Conservation (phyloP, 257 asterid species). For the Penstemon newberryi region DNA sequence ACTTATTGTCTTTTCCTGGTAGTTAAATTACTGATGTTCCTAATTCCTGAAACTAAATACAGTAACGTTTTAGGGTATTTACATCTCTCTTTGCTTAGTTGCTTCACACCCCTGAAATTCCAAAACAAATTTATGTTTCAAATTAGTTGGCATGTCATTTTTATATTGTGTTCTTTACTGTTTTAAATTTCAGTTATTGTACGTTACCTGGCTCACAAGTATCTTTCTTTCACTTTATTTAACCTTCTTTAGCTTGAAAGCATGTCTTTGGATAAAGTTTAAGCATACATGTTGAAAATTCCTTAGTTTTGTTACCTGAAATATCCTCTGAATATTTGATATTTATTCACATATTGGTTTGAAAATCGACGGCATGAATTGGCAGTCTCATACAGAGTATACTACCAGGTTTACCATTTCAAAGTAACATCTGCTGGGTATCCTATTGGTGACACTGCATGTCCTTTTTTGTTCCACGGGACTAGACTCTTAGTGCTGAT, state of each 20-base stretch:
- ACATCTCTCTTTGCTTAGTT: background rate
- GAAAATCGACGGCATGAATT: constrained; percentile 2
- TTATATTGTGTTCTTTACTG: background rate
- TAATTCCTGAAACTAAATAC: no score
- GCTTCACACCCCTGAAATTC: constrained; percentile 12
- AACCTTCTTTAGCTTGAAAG: background rate
- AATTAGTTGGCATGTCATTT: background rate
- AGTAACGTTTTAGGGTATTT: no score
- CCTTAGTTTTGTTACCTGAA: background rate
- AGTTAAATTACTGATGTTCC: constrained; percentile 10
- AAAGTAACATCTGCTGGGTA: constrained; percentile 1
- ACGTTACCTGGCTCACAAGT: background rate
- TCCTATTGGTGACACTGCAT: constrained; percentile 4
- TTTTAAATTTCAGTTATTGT: background rate
- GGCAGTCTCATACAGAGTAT: constrained; percentile 1
- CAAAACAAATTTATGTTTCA: background rate
- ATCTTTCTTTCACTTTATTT: background rate
- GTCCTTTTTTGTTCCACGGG: background rate
- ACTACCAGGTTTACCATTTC: constrained; percentile 13
- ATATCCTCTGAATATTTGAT: background rate
- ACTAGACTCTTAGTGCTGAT: constrained; percentile 15
- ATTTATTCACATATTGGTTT: constrained; percentile 13
- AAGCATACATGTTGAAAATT: background rate
- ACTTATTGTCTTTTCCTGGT: background rate
- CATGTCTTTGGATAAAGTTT: constrained; percentile 8